Conservation (phyloP, 2,329 filamentous ascomycete species). For the Fusarium keratoplasticum region DNA sequence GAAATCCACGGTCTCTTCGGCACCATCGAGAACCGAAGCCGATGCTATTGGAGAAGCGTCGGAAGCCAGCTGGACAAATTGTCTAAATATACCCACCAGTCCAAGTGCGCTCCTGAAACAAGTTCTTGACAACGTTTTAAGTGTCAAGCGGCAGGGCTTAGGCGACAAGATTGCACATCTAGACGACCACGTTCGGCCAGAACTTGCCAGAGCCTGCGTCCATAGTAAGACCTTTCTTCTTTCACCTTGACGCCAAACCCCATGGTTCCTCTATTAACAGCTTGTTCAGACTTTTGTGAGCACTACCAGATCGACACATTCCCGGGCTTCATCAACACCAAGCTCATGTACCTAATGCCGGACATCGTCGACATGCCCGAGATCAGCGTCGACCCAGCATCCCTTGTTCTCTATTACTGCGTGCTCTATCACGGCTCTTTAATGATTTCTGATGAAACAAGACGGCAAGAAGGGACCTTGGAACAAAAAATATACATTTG, state of each 20-base stretch:
- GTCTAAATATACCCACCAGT: neutral
- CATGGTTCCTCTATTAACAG: neutral
- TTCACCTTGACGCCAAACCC: neutral
- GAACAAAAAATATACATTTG: neutral
- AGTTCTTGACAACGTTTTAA: neutral
- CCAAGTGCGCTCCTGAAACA: neutral
- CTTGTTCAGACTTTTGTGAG: neutral
- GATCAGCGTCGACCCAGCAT: neutral
- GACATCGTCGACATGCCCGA: constrained; percentile 2
- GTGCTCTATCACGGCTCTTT: constrained; percentile 9
- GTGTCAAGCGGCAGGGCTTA: neutral
- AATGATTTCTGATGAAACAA: neutral
- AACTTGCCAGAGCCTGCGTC: neutral
- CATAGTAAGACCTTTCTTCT: neutral
- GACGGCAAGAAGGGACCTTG: neutral
- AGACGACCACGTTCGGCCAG: neutral
- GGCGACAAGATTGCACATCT: neutral
- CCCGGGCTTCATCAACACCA: constrained; percentile 2
- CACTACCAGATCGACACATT: constrained; percentile 11
- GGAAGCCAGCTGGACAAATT: neutral
- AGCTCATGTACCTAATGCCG: constrained; percentile 8
- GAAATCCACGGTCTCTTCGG: neutral
- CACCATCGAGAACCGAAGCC: neutral
- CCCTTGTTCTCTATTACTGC: constrained; percentile 5
- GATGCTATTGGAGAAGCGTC: neutral